These are phyloP conservation scores for Tetrahymena thermophila DNA, from an alignment of 73 alveolate genomes.

Conservation along the genomic window DNA sequence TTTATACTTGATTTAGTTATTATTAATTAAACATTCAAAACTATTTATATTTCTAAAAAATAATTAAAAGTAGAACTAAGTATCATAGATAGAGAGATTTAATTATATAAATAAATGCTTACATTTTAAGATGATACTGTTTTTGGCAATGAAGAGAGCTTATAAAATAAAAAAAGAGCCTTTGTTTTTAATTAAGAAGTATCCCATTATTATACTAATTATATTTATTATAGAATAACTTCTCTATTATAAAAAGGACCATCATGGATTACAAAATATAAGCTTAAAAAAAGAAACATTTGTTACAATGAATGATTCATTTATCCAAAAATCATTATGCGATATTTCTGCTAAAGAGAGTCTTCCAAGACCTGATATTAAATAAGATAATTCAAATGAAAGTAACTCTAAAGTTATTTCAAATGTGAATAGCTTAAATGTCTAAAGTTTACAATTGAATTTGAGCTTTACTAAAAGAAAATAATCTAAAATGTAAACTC, in stretches of 20 bases:
- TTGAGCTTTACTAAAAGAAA: not conserved
- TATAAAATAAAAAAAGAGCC: not conserved
- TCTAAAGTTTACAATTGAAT: no score
- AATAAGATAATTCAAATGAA: not conserved
- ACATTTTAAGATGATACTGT: not conserved
- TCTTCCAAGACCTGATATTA: not conserved
- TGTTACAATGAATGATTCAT: not conserved
- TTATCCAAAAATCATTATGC: not conserved
- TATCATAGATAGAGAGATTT: no score
- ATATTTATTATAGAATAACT: no score
- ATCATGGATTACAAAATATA: not conserved
- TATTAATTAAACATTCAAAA: no score
- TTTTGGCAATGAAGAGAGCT: not conserved
- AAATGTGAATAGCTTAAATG: not conserved
- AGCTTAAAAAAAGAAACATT: not conserved
- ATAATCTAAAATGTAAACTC: not conserved
- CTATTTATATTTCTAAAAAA: no score
- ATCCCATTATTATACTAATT: no score
- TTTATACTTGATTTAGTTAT: no score
- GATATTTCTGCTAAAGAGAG: not conserved
- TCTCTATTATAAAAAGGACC: not conserved
- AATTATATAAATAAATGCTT: not conserved
- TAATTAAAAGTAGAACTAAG: no score
- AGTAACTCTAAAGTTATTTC: not conserved
- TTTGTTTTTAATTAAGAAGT: not conserved